Conservation (phyloP, 352 stramenopile species). For the Phytophthora fragariaefolia region DNA sequence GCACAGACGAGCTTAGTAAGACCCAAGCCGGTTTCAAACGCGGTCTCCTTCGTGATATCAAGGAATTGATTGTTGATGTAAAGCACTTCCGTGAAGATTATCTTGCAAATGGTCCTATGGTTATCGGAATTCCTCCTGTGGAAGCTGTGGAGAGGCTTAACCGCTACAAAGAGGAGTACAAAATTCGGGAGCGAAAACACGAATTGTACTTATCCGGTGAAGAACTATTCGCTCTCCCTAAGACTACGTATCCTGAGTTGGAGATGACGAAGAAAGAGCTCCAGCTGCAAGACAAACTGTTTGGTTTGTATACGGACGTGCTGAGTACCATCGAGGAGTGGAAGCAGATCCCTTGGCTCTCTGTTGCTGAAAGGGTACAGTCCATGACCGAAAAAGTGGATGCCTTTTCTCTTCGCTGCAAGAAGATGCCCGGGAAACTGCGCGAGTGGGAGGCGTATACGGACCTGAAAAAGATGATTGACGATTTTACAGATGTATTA, state of each 20-base stretch:
- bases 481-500: conserved; percentile 98
- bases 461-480: conserved; percentile 96
- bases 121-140: conserved; percentile 96
- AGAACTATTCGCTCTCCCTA: conserved; percentile 96
- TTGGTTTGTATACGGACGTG: conserved; percentile 98
- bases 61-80: conserved; percentile 97
- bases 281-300: conserved; percentile 93
- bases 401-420: conserved; percentile 94
- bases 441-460: conserved; percentile 98
- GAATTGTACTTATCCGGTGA: conserved; percentile 97
- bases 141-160: conserved; percentile 97
- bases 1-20: conserved; percentile 96
- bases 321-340: conserved; percentile 97
- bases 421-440: conserved; percentile 97
- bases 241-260: conserved; percentile 97
- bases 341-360: conserved; percentile 96
- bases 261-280: conserved; percentile 98
- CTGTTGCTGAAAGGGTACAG: conserved; percentile 94
- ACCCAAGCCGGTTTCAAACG: conserved; percentile 97
- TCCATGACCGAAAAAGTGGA: conserved; percentile 98
- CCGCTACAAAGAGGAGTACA: conserved; percentile 98
- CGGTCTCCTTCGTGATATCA: conserved; percentile 95
- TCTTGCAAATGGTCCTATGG: conserved; percentile 96
- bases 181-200: conserved; percentile 97
- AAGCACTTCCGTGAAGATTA: conserved; percentile 97